Conservation (phyloP, 345 rosid species). For the Citrus inodora region DNA sequence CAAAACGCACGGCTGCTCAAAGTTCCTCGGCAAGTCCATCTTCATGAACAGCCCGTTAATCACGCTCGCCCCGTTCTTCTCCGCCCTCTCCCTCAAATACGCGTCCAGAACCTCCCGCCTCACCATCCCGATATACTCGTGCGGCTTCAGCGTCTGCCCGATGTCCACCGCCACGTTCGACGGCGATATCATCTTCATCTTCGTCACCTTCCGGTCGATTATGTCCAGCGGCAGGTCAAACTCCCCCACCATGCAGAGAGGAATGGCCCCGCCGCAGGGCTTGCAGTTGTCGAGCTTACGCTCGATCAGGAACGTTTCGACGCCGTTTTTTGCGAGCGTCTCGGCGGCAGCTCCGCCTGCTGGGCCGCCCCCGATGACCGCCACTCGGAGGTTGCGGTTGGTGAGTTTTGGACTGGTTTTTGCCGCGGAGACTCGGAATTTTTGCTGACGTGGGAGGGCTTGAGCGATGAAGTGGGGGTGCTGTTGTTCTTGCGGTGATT, state of each 20-base stretch:
- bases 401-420: constrained; percentile 58
- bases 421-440: constrained; percentile 38
- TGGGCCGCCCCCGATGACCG: constrained; percentile 91
- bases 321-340: constrained; percentile 76
- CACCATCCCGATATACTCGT: constrained; percentile 98
- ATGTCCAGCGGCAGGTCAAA: constrained; percentile 90
- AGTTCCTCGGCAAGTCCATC: constrained; percentile 65
- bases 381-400: constrained; percentile 77
- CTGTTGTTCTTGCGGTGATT: constrained; percentile 29
- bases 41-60: constrained; percentile 83
- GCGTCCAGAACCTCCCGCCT: constrained; percentile 79
- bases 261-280: constrained; percentile 96
- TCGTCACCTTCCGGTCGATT: constrained; percentile 80
- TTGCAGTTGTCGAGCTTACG: constrained; percentile 91
- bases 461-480: constrained; percentile 29
- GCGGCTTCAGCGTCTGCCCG: constrained; percentile 88
- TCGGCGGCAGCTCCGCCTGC: constrained; percentile 87
- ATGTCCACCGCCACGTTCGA: constrained; percentile 95
- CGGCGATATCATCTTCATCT: constrained; percentile 97
- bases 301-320: constrained; percentile 81
- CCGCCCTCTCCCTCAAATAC: constrained; percentile 74
- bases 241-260: constrained; percentile 95
- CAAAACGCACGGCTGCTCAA: constrained; percentile 58
- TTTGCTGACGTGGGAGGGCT: constrained; percentile 9
- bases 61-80: constrained; percentile 65